phyloP scores from a whole-genome alignment of 192 early-diverging fungal genomes.

The Linnemannia zychae region DNA sequence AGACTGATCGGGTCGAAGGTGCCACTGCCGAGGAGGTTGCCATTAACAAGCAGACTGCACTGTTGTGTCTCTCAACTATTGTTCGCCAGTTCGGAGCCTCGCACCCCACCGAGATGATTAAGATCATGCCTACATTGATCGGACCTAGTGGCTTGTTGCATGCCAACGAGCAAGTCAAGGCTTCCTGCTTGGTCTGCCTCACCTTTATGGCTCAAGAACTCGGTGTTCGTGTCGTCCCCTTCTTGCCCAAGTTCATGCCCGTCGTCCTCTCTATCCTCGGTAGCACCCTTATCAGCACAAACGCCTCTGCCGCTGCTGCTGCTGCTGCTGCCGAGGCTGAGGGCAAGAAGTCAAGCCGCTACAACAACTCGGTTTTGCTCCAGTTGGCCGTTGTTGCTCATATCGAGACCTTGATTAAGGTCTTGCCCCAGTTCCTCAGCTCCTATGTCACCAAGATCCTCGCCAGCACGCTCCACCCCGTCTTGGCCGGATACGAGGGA shows the following conservation, averaged over 20 bases:
- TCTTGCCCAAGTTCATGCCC: slow-evolving; percentile 89
- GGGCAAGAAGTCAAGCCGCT: slow-evolving; percentile 48
- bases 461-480: slow-evolving; percentile 65
- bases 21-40: slow-evolving; percentile 58
- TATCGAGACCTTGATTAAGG: slow-evolving; percentile 70
- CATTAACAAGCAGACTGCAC: slow-evolving; percentile 81
- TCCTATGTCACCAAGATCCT: slow-evolving; percentile 76
- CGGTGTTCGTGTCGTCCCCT: slow-evolving; percentile 82
- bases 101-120: slow-evolving; percentile 73
- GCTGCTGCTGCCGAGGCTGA: slow-evolving; percentile 59
- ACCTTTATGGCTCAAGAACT: slow-evolving; percentile 75
- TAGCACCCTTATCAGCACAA: slow-evolving; percentile 58
- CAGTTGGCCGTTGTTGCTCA: slow-evolving; percentile 68
- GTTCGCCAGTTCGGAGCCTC: slow-evolving; percentile 72
- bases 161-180: slow-evolving; percentile 61
- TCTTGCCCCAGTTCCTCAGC: slow-evolving; percentile 82
- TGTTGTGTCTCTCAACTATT: slow-evolving; percentile 85
- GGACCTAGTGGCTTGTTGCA: slow-evolving; percentile 60
- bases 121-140: slow-evolving; percentile 66
- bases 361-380: slow-evolving; percentile 60
- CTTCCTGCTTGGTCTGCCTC: slow-evolving; percentile 70
- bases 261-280: slow-evolving; percentile 72
- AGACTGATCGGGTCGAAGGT: slow-evolving; percentile 53
- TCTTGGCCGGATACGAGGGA: slow-evolving; percentile 55
- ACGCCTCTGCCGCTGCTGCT: slow-evolving; percentile 58